These are phyloP conservation scores for Neofusicoccum laricinum DNA, from an alignment of 2,329 filamentous ascomycete genomes.

Conservation along the genomic window DNA sequence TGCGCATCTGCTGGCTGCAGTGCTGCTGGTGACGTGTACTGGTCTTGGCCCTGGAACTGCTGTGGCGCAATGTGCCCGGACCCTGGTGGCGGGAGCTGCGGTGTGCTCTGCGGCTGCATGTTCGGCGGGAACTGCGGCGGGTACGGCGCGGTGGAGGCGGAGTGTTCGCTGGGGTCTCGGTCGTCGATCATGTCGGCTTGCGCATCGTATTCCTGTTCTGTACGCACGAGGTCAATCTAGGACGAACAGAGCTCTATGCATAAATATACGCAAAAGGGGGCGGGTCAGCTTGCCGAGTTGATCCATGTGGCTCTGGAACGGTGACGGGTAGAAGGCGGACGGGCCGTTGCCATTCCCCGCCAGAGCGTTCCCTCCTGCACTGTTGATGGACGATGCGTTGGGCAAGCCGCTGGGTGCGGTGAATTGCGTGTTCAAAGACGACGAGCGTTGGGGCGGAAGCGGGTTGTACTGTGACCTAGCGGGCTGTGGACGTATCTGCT, in stretches of 20 bases:
- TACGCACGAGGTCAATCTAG: slow-evolving; percentile 65
- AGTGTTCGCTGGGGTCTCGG: slow-evolving; percentile 63
- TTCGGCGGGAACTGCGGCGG: slow-evolving; percentile 52
- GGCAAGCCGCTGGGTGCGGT: slow-evolving; percentile 34
- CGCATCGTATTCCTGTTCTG: slow-evolving; percentile 97
- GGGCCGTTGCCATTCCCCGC: slow-evolving; percentile 35
- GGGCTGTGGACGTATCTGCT: slow-evolving; percentile 41
- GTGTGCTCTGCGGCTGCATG: slow-evolving; percentile 37
- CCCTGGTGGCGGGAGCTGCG: slow-evolving; percentile 32
- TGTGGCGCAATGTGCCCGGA: slow-evolving; percentile 27
- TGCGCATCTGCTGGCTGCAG: slow-evolving; percentile 31
- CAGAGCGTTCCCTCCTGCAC: slow-evolving; percentile 33
- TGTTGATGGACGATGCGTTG: slow-evolving; percentile 35
- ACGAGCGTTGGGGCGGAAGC: slow-evolving; percentile 38
- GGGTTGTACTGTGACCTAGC: slow-evolving; percentile 48
- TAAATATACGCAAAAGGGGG: slow-evolving; percentile 44
- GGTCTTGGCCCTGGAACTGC: slow-evolving; percentile 20
- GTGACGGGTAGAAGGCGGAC: slow-evolving; percentile 71
- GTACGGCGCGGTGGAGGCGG: slow-evolving; percentile 66
- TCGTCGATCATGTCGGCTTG: slow-evolving; percentile 88
- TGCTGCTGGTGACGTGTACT: slow-evolving; percentile 31
- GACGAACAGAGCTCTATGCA: slow-evolving; percentile 61
- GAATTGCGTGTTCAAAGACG: slow-evolving; percentile 34
- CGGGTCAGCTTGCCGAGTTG: slow-evolving; percentile 82
- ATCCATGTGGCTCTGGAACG: slow-evolving; percentile 91